Percentiles rank a stretch among this genome's conserved stretches.
These are phyloP conservation scores for Solanum raphanifolium DNA, from an alignment of 257 asterid species.

Conservation along the genomic window DNA sequence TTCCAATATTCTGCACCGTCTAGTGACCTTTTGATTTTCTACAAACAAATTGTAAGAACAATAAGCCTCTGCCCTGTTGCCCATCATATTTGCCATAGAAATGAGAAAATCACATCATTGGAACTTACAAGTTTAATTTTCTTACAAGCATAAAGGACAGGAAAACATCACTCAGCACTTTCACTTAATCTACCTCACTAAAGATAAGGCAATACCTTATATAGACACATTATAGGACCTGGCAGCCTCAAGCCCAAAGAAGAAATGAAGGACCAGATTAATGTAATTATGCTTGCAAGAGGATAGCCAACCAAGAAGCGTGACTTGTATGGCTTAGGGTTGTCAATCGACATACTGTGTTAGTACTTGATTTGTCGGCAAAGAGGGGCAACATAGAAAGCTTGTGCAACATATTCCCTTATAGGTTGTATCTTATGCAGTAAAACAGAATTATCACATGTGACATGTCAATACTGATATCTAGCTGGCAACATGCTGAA, in stretches of 20 bases:
- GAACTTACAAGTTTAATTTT: not conserved
- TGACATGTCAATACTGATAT: not conserved
- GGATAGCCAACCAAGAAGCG: not conserved
- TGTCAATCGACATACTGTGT: not conserved
- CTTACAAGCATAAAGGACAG: not conserved
- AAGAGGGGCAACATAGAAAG: not conserved
- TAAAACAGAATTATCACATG: not conserved
- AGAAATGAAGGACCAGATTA: not conserved
- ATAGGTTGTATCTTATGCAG: not conserved
- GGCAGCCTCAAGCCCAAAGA: not conserved
- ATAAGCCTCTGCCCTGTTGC: not conserved
- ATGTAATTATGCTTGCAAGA: not conserved
- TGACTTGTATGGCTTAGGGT: not conserved
- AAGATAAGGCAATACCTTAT: not conserved
- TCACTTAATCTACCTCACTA: not conserved
- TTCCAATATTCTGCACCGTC: not conserved
- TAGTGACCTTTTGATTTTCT: not conserved
- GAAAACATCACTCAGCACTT: not conserved
- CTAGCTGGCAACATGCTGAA: not conserved
- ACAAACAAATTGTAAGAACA: not conserved
- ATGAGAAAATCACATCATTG: not conserved
- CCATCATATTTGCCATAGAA: not conserved
- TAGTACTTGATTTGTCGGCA: not conserved
- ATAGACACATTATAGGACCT: not conserved
- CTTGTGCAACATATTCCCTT: not conserved